Evolutionary conservation across 2,329 filamentous ascomycete species (phyloP).

Genomic region (Emericellopsis cladophorae): DNA sequence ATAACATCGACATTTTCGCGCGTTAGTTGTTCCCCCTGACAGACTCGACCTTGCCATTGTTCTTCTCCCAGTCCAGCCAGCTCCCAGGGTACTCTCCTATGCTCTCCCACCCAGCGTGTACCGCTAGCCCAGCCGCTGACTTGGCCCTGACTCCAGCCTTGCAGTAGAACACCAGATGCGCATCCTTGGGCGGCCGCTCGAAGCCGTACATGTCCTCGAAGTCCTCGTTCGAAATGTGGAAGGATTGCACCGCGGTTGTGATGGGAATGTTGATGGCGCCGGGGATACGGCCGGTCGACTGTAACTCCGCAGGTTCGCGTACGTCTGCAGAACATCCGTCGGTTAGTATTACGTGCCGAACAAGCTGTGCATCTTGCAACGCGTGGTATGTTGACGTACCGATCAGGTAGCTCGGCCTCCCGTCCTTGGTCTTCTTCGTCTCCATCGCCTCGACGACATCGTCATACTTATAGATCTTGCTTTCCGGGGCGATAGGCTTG

Average conservation of each 20-base stretch:
- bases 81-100: slow-evolving; percentile 64
- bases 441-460: slow-evolving; percentile 23
- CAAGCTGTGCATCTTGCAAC: background rate
- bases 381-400: slow-evolving; percentile 19
- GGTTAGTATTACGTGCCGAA: background rate
- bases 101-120: slow-evolving; percentile 59
- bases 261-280: slow-evolving; percentile 74
- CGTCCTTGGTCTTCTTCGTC: slow-evolving; percentile 1
- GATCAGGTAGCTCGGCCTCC: slow-evolving; percentile 10
- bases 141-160: slow-evolving; percentile 77
- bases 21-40: too few species aligned
- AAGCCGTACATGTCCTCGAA: slow-evolving; percentile 79
- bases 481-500: slow-evolving; percentile 6
- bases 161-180: slow-evolving; percentile 75
- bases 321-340: slow-evolving; percentile 34
- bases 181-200: slow-evolving; percentile 43
- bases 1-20: background rate
- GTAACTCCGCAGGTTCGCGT: slow-evolving; percentile 59
- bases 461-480: slow-evolving; percentile 34
- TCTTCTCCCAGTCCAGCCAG: slow-evolving; percentile 72
- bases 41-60: slow-evolving; percentile 44
- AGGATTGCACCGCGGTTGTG: slow-evolving; percentile 61
- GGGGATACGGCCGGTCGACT: slow-evolving; percentile 60
- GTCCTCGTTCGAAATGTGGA: slow-evolving; percentile 63
- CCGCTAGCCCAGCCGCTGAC: slow-evolving; percentile 65